Evolutionary conservation across 1,284 basidiomycete species (phyloP).

Genomic region (Ceratobasidium sp.): DNA sequence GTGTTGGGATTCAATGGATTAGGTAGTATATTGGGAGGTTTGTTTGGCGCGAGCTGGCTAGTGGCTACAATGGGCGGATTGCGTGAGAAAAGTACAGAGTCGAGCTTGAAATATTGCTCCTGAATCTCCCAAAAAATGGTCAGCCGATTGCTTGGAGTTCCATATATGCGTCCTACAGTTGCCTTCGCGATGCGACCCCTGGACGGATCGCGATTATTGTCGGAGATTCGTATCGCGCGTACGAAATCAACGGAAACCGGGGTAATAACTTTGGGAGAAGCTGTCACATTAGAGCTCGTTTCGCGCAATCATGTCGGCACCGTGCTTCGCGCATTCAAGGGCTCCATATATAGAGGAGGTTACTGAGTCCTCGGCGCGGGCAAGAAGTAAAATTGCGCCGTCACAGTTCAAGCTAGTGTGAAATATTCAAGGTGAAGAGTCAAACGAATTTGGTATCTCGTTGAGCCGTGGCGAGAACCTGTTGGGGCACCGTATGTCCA

Average conservation of each 20-base stretch:
- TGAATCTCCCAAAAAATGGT: too few relatives aligned
- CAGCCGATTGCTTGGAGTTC: too few relatives aligned
- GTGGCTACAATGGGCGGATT: too few relatives aligned
- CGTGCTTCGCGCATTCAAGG: constrained; percentile 9
- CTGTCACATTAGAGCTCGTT: not conserved
- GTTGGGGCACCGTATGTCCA: not conserved
- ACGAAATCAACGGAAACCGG: not conserved
- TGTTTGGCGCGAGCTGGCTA: too few relatives aligned
- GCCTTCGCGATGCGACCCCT: constrained; percentile 6
- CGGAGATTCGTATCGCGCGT: not conserved
- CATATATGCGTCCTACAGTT: not conserved
- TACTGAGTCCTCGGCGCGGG: not conserved
- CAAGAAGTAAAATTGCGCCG: not conserved
- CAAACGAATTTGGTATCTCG: constrained; percentile 14
- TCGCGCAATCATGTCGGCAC: not conserved
- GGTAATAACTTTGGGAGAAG: constrained; percentile 5
- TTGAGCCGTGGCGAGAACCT: constrained; percentile 3
- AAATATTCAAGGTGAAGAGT: constrained; percentile 7
- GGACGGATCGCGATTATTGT: not conserved
- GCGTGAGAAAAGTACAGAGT: too few relatives aligned
- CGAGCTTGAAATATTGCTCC: too few relatives aligned
- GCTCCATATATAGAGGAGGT: not conserved
- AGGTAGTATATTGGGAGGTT: too few relatives aligned
- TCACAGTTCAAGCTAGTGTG: not conserved
- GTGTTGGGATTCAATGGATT: too few relatives aligned